These are phyloP conservation scores for Psilocybe subaeruginosa DNA, from an alignment of 768 basidiomycete species.

Conservation along the genomic window DNA sequence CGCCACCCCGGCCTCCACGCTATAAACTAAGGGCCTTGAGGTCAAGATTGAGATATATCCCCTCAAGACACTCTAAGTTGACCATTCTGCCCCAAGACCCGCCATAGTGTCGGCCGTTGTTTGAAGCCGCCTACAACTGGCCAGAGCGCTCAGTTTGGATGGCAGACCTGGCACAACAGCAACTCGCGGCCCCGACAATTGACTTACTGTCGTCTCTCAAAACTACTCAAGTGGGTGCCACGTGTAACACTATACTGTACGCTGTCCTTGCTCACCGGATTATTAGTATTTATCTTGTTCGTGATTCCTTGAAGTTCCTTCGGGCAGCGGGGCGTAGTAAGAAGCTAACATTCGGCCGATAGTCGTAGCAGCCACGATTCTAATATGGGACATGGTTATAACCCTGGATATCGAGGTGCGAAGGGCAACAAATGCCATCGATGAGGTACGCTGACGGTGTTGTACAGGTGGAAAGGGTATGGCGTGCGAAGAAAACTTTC, in stretches of 20 bases:
- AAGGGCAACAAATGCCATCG: background rate
- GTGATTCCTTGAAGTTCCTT: background rate
- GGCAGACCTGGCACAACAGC: background rate
- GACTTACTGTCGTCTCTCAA: background rate
- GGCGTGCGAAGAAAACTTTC: slow-evolving; percentile 22
- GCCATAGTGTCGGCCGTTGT: background rate
- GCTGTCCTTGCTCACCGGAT: background rate
- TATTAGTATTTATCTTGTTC: background rate
- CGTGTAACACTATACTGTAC: background rate
- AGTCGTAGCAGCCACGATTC: slow-evolving; percentile 4
- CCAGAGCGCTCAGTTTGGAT: background rate
- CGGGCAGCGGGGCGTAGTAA: background rate
- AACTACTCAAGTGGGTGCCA: background rate
- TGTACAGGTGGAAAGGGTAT: slow-evolving; percentile 19
- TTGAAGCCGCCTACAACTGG: background rate
- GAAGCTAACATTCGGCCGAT: background rate
- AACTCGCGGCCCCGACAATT: background rate
- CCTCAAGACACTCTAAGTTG: background rate
- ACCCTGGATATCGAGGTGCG: slow-evolving; percentile 11
- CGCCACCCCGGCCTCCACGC: background rate
- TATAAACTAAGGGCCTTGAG: background rate
- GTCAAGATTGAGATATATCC: background rate
- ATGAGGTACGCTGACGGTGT: background rate
- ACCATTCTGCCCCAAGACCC: background rate
- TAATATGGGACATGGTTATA: slow-evolving; percentile 11